A percentile compares a stretch with the other conserved stretches of the same genome.
Conservation (phyloP, 1,139 yeast genomes). For the Blastobotrys malaysiensis region DNA sequence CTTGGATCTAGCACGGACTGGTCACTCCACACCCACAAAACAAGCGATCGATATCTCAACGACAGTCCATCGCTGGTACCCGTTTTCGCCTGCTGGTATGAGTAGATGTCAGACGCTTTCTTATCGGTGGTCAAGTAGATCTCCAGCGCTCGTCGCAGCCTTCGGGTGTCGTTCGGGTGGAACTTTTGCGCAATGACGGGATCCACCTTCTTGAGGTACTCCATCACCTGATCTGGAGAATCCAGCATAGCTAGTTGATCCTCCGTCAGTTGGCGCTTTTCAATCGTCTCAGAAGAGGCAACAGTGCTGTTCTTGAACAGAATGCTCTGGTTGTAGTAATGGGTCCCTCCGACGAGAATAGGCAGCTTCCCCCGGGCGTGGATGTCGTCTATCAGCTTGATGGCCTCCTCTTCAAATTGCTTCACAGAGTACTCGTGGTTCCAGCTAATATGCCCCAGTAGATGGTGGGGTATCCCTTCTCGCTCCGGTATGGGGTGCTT, state of each 20-base stretch:
- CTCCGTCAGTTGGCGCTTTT: conserved; percentile 18
- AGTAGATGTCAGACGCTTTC: conserved; percentile 66
- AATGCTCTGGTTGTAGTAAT: conserved; percentile 77
- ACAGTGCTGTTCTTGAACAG: conserved; percentile 63
- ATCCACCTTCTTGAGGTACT: conserved; percentile 49
- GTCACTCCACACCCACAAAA: conserved; percentile 84
- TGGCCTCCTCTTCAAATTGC: conserved; percentile 70
- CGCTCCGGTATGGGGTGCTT: conserved; percentile 83
- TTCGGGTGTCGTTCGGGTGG: conserved; percentile 84
- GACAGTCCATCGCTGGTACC: conserved; percentile 24
- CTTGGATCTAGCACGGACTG: conserved; percentile 52
- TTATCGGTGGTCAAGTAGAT: conserved; percentile 63
- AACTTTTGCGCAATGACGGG: conserved; percentile 73
- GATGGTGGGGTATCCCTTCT: conserved; percentile 71
- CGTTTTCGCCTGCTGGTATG: conserved; percentile 43
- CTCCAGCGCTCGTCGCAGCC: conserved; percentile 76
- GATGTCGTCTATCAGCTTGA: conserved; percentile 54
- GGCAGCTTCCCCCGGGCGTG: conserved; percentile 70
- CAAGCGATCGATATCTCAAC: conserved; percentile 59
- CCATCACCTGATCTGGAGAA: conserved; percentile 43
- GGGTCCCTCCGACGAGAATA: conserved; percentile 92
- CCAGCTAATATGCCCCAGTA: conserved; percentile 82
- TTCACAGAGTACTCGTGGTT: conserved; percentile 79
- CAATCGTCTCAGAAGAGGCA: conserved; percentile 14
- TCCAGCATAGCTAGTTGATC: conserved; percentile 45